Evolutionary conservation across 768 basidiomycete genomes (phyloP).

Genomic region (Lactifluus volemus): DNA sequence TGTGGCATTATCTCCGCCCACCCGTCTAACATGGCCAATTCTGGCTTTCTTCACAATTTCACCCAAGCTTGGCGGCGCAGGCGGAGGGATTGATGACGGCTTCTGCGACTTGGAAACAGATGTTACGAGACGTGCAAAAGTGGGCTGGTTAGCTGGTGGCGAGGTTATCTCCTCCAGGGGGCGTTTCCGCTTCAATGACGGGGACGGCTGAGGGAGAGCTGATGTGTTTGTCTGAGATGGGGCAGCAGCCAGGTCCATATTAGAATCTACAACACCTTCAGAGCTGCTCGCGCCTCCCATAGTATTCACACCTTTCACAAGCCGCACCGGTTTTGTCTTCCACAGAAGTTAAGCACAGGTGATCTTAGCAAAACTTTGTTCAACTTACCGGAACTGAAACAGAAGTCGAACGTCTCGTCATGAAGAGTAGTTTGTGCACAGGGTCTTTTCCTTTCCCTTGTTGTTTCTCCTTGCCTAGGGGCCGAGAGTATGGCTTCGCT

Average conservation of each 20-base stretch:
- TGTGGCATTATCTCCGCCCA: neutral
- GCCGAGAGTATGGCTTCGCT: slow-evolving; percentile 27
- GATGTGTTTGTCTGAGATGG: neutral
- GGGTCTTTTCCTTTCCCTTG: slow-evolving; percentile 9
- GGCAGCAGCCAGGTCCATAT: neutral
- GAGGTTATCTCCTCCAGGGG: slow-evolving; percentile 1
- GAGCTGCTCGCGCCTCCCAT: slow-evolving; percentile 11
- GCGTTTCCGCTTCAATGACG: slow-evolving; percentile 14
- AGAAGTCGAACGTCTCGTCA: slow-evolving; percentile 1
- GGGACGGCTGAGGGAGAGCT: slow-evolving; percentile 8
- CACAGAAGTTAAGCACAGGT: neutral
- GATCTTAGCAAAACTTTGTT: neutral
- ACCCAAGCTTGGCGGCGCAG: neutral
- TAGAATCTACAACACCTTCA: slow-evolving; percentile 2
- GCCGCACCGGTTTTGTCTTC: slow-evolving; percentile 16
- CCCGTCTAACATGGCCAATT: slow-evolving; percentile 5
- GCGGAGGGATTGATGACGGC: neutral
- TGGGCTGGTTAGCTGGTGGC: neutral
- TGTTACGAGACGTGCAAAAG: slow-evolving; percentile 6
- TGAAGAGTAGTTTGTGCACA: neutral
- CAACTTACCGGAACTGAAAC: slow-evolving; percentile 3
- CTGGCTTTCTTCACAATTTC: neutral
- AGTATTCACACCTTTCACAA: slow-evolving; percentile 4
- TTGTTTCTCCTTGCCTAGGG: slow-evolving; percentile 11
- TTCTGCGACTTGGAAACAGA: neutral